Conservation (phyloP, 2,329 filamentous ascomycete species). For the Exophiala aquamarina region DNA sequence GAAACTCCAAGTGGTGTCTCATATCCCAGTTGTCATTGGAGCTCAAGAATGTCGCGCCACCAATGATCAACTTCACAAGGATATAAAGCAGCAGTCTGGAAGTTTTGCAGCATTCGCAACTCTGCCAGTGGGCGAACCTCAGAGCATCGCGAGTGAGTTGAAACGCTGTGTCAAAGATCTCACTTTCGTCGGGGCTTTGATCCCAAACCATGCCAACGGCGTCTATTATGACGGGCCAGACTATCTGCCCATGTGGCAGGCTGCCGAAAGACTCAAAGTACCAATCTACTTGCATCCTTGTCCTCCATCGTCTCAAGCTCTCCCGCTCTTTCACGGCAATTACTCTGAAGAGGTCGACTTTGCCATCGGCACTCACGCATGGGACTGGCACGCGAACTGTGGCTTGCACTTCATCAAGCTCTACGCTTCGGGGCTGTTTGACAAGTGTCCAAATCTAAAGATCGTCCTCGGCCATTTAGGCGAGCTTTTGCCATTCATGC, state of each 20-base stretch:
- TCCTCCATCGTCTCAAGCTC: constrained; percentile 35
- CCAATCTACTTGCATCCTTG: constrained; percentile 54
- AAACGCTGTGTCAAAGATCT: constrained; percentile 40
- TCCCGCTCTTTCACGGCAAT: neutral
- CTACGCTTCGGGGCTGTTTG: constrained; percentile 55
- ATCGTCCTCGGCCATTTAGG: constrained; percentile 55
- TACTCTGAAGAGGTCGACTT: neutral
- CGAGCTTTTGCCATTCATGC: constrained; percentile 55
- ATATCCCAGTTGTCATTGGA: neutral
- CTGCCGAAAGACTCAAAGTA: constrained; percentile 45
- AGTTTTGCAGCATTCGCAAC: constrained; percentile 44
- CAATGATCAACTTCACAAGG: constrained; percentile 7
- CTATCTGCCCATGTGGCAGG: constrained; percentile 45
- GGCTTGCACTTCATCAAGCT: constrained; percentile 41
- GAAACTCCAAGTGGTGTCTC: constrained; percentile 11
- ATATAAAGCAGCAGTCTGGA: constrained; percentile 35
- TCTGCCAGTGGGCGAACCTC: constrained; percentile 40
- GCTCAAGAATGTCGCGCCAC: constrained; percentile 4
- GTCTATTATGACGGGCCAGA: constrained; percentile 43
- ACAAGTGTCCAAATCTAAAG: constrained; percentile 53
- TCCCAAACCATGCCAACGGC: constrained; percentile 39
- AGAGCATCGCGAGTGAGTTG: constrained; percentile 35
- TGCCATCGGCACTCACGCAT: constrained; percentile 12
- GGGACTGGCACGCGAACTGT: constrained; percentile 39
- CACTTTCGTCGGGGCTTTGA: constrained; percentile 49